phyloP scores from a whole-genome alignment of 2,329 filamentous ascomycete genomes.

The Fusarium sublunatum region DNA sequence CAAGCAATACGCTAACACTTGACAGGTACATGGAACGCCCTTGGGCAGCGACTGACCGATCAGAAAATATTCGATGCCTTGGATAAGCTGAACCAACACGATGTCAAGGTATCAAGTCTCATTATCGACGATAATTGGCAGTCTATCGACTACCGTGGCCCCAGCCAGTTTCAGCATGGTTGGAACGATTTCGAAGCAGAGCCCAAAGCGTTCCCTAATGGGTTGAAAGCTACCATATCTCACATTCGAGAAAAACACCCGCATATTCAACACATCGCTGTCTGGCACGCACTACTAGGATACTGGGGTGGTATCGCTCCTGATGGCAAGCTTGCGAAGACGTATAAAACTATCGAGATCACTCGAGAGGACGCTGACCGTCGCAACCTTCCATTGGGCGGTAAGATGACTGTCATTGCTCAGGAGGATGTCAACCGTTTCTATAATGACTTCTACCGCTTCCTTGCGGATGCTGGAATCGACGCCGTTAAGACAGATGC shows the following conservation, averaged over 20 bases:
- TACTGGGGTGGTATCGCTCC: constrained; percentile 94
- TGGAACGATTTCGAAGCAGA: constrained; percentile 92
- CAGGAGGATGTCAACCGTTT: constrained; percentile 79
- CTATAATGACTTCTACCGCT: constrained; percentile 92
- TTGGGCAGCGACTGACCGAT: constrained; percentile 85
- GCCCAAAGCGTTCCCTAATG: constrained; percentile 79
- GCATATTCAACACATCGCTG: constrained; percentile 83
- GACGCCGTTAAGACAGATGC: constrained; percentile 93
- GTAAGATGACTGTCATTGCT: constrained; percentile 77
- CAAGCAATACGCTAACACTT: constrained; percentile 27
- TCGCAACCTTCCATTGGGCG: constrained; percentile 64
- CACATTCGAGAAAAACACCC: constrained; percentile 76
- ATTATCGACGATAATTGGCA: constrained; percentile 99
- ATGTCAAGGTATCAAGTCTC: constrained; percentile 83
- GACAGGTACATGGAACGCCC: constrained; percentile 87
- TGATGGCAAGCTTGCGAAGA: constrained; percentile 76
- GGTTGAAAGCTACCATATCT: constrained; percentile 76
- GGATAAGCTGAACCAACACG: constrained; percentile 73
- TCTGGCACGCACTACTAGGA: constrained; percentile 91
- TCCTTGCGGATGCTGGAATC: constrained; percentile 78
- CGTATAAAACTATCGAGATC: constrained; percentile 79
- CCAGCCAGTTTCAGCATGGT: constrained; percentile 67
- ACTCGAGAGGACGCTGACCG: constrained; percentile 61
- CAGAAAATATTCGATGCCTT: constrained; percentile 82
- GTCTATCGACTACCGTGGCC: constrained; percentile 67